Evolutionary conservation across 192 early-diverging fungal species (phyloP).

Genomic region (Coemansia sp.): DNA sequence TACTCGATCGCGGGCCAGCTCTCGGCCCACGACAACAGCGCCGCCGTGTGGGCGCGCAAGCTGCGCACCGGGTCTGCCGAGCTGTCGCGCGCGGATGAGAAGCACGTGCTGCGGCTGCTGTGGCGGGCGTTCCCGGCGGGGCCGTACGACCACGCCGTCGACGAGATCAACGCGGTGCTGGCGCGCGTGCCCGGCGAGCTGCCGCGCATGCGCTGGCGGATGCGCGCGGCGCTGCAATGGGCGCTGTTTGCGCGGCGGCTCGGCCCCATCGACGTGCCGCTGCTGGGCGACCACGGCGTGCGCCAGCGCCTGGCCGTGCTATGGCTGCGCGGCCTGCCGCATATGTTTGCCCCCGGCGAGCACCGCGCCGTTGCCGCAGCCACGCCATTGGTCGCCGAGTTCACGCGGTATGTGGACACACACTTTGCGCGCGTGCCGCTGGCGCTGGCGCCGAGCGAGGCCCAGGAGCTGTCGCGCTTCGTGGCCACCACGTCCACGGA

Average conservation of each 20-base stretch:
- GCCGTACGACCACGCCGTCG: constrained; percentile 28
- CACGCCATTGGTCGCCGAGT: constrained; percentile 2
- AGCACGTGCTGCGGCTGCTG: constrained; percentile 19
- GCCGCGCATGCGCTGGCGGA: constrained; percentile 19
- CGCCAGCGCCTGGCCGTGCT: constrained; percentile 20
- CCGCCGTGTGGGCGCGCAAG: background rate
- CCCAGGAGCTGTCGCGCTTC: constrained; percentile 8
- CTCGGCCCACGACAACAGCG: constrained; percentile 6
- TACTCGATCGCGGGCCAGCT: constrained; percentile 28
- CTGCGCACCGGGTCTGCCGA: background rate
- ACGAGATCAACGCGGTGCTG: constrained; percentile 31
- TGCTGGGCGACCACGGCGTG: constrained; percentile 27
- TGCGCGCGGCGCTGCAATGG: constrained; percentile 38
- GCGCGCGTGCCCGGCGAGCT: background rate
- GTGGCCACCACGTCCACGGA: background rate
- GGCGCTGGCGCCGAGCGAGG: constrained; percentile 9
- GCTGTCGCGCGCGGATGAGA: constrained; percentile 11
- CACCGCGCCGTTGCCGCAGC: background rate
- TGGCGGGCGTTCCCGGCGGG: constrained; percentile 42
- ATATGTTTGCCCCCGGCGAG: constrained; percentile 15
- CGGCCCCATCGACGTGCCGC: constrained; percentile 26
- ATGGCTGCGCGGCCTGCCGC: constrained; percentile 34
- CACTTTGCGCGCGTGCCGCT: constrained; percentile 16
- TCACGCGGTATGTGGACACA: constrained; percentile 6
- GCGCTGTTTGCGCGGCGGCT: constrained; percentile 30